phyloP scores from a whole-genome alignment of 2,329 filamentous ascomycete genomes.

The Onygena corvina region DNA sequence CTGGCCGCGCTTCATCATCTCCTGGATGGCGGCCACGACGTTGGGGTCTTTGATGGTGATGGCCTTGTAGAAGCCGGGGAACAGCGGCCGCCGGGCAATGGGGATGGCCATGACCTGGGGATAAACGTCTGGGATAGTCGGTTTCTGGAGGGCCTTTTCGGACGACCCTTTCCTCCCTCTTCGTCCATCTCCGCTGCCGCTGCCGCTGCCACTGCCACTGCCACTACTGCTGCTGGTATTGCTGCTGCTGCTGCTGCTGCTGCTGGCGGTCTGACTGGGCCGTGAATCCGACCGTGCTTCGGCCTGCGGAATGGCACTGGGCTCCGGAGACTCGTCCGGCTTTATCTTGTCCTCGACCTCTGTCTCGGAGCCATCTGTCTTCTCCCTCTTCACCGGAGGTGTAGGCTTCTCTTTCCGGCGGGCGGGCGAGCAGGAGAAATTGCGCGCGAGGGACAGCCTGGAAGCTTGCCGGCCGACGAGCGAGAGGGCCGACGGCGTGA shows the following conservation, averaged over 20 bases:
- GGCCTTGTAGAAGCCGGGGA: constrained; percentile 97
- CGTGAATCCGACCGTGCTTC: constrained; percentile 27
- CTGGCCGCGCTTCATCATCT: constrained; percentile 93
- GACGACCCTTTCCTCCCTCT: constrained; percentile 50
- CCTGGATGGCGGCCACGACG: constrained; percentile 81
- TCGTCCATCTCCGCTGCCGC: constrained; percentile 33
- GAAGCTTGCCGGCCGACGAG: constrained; percentile 10
- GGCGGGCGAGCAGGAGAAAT: constrained; percentile 37
- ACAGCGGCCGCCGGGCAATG: constrained; percentile 83
- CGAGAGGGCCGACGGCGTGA: constrained; percentile 23
- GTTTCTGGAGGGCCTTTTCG: constrained; percentile 75
- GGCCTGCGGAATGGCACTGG: constrained; percentile 30
- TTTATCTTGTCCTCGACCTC: constrained; percentile 24
- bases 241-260: constrained; percentile 36
- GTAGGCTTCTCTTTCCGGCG: constrained; percentile 46
- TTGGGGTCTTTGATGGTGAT: constrained; percentile 91
- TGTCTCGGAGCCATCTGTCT: constrained; percentile 33
- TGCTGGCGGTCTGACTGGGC: constrained; percentile 40
- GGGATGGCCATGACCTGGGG: constrained; percentile 96
- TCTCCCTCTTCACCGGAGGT: constrained; percentile 32
- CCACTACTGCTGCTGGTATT: constrained; percentile 37
- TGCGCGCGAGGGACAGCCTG: constrained; percentile 23
- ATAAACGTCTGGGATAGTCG: constrained; percentile 84
- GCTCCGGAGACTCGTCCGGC: constrained; percentile 26
- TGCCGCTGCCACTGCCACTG: constrained; percentile 5